Percentiles rank a stretch among this genome's conserved stretches.
Evolutionary conservation across 1,284 basidiomycete species (phyloP).

Genomic region (Fomitopsis pinicola): DNA sequence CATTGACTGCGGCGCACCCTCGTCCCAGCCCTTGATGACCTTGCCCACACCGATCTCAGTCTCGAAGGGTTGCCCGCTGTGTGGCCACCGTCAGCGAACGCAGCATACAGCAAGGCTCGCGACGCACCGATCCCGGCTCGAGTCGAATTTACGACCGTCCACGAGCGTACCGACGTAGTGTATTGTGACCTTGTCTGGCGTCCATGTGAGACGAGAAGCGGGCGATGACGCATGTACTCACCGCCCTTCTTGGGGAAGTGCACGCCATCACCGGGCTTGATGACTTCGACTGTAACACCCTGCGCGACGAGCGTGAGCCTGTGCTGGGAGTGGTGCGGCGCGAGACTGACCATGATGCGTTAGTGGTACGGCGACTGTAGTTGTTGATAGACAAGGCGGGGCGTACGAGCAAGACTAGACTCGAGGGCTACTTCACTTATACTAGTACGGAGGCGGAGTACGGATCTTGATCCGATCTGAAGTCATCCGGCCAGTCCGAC

Average conservation of each 20-base stretch:
- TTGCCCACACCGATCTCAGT: constrained; percentile 77
- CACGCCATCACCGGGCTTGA: constrained; percentile 40
- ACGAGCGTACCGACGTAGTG: constrained; percentile 70
- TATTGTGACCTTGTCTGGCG: constrained; percentile 51
- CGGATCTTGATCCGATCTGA: constrained; percentile 69
- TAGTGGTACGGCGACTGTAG: constrained; percentile 27
- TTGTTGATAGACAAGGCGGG: constrained; percentile 30
- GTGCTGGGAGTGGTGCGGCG: not conserved
- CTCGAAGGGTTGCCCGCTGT: constrained; percentile 57
- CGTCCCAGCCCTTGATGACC: constrained; percentile 91
- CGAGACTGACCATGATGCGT: constrained; percentile 26
- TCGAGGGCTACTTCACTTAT: constrained; percentile 42
- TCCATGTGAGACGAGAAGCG: not conserved
- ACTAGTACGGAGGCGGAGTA: constrained; percentile 47
- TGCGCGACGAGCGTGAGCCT: constrained; percentile 11
- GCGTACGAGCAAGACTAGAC: constrained; percentile 28
- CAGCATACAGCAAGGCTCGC: constrained; percentile 1
- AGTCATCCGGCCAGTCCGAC: constrained; percentile 26
- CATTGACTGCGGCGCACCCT: constrained; percentile 51
- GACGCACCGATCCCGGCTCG: constrained; percentile 58
- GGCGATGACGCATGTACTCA: constrained; percentile 22
- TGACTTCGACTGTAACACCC: constrained; percentile 41
- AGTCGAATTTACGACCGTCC: constrained; percentile 66
- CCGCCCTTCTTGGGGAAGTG: constrained; percentile 46
- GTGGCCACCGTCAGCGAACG: not conserved